Evolutionary conservation across 768 basidiomycete genomes (phyloP).

Genomic region (Tricholoma saponaceum): DNA sequence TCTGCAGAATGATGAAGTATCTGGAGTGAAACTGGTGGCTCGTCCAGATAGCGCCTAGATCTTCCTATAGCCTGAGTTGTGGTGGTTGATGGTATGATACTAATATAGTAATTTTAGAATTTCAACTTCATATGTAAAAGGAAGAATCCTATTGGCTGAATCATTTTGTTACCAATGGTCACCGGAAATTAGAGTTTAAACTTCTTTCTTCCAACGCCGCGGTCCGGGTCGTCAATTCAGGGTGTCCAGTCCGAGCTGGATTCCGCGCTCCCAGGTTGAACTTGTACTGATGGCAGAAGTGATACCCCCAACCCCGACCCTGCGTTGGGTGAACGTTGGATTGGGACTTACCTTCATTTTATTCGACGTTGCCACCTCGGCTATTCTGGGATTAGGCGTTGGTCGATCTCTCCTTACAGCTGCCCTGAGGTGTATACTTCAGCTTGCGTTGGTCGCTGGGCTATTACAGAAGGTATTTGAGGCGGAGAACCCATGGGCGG

Average conservation of each 20-base stretch:
- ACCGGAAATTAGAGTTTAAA: too few species aligned
- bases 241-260: too few species aligned
- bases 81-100: too few species aligned
- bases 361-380: constrained; percentile 1
- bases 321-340: constrained; percentile 6
- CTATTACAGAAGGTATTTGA: constrained; percentile 72
- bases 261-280: background rate
- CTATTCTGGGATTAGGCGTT: constrained; percentile 56
- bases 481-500: constrained; percentile 68
- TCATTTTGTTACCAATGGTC: background rate
- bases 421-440: constrained; percentile 68
- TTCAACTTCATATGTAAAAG: too few species aligned
- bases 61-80: too few species aligned
- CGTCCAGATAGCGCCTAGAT: constrained; percentile 21
- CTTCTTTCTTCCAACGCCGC: too few species aligned
- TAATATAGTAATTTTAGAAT: too few species aligned
- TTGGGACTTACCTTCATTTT: constrained; percentile 8
- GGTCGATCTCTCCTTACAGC: constrained; percentile 64
- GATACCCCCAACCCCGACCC: background rate
- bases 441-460: constrained; percentile 68
- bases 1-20: constrained; percentile 32
- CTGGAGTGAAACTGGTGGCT: constrained; percentile 40
- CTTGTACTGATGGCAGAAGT: background rate
- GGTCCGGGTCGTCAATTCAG: too few species aligned
- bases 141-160: background rate